Evolutionary conservation across 2,329 filamentous ascomycete genomes (phyloP).

Genomic region (Hypoxylon sp.): DNA sequence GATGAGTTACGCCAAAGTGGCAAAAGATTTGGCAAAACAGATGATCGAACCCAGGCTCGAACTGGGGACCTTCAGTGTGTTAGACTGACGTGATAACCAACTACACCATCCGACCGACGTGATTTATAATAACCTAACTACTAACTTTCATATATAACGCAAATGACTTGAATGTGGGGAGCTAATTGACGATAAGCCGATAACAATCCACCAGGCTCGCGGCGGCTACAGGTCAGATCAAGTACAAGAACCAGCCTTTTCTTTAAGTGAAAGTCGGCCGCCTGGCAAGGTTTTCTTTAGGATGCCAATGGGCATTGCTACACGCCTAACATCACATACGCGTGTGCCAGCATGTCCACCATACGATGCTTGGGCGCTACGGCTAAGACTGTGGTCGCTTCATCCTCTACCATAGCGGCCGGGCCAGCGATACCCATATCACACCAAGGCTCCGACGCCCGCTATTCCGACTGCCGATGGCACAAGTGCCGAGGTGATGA

Average conservation of each 20-base stretch:
- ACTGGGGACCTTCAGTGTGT: slow-evolving; percentile 52
- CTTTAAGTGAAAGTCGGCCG: too few species aligned
- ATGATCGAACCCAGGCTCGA: slow-evolving; percentile 47
- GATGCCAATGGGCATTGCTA: too few species aligned
- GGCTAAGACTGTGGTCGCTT: too few species aligned
- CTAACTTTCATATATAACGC: neutral
- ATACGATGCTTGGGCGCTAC: too few species aligned
- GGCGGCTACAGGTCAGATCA: too few species aligned
- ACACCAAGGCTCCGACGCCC: neutral
- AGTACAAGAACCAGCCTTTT: too few species aligned
- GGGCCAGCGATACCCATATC: neutral
- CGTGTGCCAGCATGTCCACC: too few species aligned
- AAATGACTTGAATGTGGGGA: neutral
- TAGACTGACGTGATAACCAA: slow-evolving; percentile 61
- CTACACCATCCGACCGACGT: slow-evolving; percentile 48
- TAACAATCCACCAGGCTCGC: neutral
- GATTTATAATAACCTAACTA: neutral
- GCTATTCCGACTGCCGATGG: slow-evolving; percentile 6
- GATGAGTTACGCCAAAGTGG: too few species aligned
- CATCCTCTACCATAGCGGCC: neutral
- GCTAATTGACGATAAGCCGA: neutral
- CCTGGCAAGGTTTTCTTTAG: too few species aligned
- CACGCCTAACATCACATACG: too few species aligned
- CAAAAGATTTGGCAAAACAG: neutral
- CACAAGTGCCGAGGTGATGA: slow-evolving; percentile 11